These are phyloP conservation scores for Pyrenochaeta sp. DNA, from an alignment of 2,329 filamentous ascomycete genomes.

Conservation along the genomic window DNA sequence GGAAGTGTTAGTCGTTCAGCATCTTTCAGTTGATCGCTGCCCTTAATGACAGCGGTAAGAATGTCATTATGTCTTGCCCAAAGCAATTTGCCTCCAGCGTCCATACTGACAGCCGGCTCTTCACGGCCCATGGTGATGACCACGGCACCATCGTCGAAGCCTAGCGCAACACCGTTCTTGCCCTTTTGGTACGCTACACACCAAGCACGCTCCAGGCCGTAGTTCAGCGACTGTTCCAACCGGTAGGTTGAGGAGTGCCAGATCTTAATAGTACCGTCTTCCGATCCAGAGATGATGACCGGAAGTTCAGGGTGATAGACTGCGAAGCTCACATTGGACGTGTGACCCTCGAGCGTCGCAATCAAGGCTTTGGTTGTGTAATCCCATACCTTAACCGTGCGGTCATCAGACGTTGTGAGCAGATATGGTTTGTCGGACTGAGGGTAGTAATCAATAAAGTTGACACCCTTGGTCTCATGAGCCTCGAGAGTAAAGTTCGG, in stretches of 20 bases:
- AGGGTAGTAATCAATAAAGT: conserved; percentile 90
- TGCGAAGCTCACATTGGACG: conserved; percentile 97
- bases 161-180: conserved; percentile 92
- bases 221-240: conserved; percentile 94
- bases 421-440: conserved; percentile 81
- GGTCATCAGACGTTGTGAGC: conserved; percentile 94
- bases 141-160: conserved; percentile 96
- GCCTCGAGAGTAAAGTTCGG: conserved; percentile 97
- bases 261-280: conserved; percentile 96
- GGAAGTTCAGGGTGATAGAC: conserved; percentile 97
- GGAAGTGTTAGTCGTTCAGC: conserved; percentile 85
- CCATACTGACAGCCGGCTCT: conserved; percentile 98
- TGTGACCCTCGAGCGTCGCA: conserved; percentile 95
- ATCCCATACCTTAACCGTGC: conserved; percentile 98
- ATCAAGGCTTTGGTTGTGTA: conserved; percentile 98
- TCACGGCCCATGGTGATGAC: conserved; percentile 98
- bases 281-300: conserved; percentile 96
- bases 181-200: conserved; percentile 96
- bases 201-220: conserved; percentile 95
- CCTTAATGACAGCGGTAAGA: conserved; percentile 93
- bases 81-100: conserved; percentile 91
- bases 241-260: conserved; percentile 99
- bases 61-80: conserved; percentile 97
- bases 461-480: conserved; percentile 96
- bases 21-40: conserved; percentile 87